Evolutionary conservation across 179 eudicot species (phyloP), one percentile per base, ranked within the genome.

Genomic region (Patellifolia procumbens): DNA sequence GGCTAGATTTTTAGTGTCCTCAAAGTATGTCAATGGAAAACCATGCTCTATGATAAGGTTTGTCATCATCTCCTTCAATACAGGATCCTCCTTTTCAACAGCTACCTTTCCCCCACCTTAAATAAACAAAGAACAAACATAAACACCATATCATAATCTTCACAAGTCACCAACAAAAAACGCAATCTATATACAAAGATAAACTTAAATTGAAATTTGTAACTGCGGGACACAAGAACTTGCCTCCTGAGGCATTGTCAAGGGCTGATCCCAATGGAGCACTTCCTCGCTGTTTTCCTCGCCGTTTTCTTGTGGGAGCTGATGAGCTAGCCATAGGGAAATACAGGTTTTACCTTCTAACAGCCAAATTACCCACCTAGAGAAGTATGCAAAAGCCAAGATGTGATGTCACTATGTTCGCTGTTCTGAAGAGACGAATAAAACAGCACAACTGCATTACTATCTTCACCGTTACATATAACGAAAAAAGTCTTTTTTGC

Each of bases 11-110:
- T 4, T 13, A 20, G 10, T 55, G 1, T 55, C 13, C 31, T 55
- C 31, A 55, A 55, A 55, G 29, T n/a, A n/a, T 55, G 60, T 55
- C 60, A 55, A 55, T 55, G 60, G 60, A 55, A 22, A 15, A 55
- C 60, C 4, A 11, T n/a, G 28, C 7, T 9, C 9, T 55, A 55
- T 55, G 60, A 55, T 24, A 55, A 10, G 2, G 11, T 13, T n/a
- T 24, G 29, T 4, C 31, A 55, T 55, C 60, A 22, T 55, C 60
- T 55, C 60, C 60, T 22, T 22, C 2, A 55, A 55, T n/a, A 55
- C 31, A 55, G 60, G 15, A 55, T 55, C 31, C 31, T 22, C 60
- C 8, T 51, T 51, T 19, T 39, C 9, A 7, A 51, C n/a, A 51
- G 55, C n/a, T 51, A 24, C 22, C 9, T 55, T 55, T 24, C 31